These are phyloP conservation scores for Cytospora piceae DNA, from an alignment of 2,329 filamentous ascomycete genomes.

Conservation along the genomic window DNA sequence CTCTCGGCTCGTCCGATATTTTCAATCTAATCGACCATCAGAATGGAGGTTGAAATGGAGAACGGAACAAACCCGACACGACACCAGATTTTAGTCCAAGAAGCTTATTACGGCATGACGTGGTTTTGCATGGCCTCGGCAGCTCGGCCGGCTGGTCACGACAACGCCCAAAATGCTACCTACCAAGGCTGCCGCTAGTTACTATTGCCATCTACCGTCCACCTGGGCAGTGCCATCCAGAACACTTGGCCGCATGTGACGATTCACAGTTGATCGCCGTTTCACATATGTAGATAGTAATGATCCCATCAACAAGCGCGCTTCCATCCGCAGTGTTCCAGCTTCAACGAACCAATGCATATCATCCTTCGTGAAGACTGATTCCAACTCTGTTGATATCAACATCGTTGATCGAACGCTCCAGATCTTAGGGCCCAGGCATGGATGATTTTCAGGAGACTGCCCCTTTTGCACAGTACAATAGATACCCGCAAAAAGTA, in stretches of 20 bases:
- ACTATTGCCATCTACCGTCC: too few relatives aligned
- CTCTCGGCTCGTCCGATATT: neutral
- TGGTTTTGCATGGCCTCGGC: conserved; percentile 2
- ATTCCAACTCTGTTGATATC: neutral
- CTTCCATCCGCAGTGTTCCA: too few relatives aligned
- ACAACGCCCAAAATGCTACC: neutral
- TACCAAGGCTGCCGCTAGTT: too few relatives aligned
- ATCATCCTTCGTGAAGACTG: neutral
- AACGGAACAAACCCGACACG: neutral
- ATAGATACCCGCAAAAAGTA: neutral
- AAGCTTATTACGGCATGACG: conserved; percentile 4
- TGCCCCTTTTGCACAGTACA: neutral
- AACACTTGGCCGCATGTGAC: too few relatives aligned
- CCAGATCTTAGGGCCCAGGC: neutral
- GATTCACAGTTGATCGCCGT: too few relatives aligned
- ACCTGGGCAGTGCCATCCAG: too few relatives aligned
- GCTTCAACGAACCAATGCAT: too few relatives aligned
- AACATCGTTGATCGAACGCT: neutral
- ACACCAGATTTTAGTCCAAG: neutral
- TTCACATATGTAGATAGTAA: too few relatives aligned
- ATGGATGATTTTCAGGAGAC: neutral
- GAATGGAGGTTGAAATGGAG: neutral
- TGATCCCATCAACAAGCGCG: too few relatives aligned
- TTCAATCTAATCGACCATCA: neutral
- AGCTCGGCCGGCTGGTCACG: conserved; percentile 1